A percentile compares a stretch with the other conserved stretches of the same genome.
Evolutionary conservation across 2,329 filamentous ascomycete species (phyloP).

Genomic region (Hymenoscyphus fraxineus): DNA sequence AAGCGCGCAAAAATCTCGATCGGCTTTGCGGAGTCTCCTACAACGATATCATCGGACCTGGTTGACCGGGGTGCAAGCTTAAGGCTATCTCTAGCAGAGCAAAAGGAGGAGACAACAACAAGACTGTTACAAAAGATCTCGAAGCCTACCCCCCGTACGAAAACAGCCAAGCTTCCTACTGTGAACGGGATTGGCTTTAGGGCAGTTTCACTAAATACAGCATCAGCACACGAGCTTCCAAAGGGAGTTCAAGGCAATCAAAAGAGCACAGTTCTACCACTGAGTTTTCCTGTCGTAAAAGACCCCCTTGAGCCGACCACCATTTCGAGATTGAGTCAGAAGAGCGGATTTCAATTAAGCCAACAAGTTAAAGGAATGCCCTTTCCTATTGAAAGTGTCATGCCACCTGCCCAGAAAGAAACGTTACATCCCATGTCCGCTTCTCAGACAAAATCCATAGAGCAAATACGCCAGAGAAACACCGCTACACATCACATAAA

Average conservation of each 20-base stretch:
- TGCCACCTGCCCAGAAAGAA: slow-evolving; percentile 10
- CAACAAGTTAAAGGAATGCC: slow-evolving; percentile 38
- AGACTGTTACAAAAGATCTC: slow-evolving; percentile 38
- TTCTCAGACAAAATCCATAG: not conserved
- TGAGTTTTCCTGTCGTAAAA: slow-evolving; percentile 74
- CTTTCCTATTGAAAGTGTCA: slow-evolving; percentile 35
- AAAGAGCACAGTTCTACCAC: slow-evolving; percentile 35
- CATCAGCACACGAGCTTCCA: not conserved
- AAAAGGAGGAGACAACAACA: slow-evolving; percentile 3
- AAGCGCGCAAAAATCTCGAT: not conserved
- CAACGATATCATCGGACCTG: not conserved
- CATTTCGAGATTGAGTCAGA: slow-evolving; percentile 63
- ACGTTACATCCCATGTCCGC: not conserved
- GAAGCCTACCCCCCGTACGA: slow-evolving; percentile 32
- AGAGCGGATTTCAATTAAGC: slow-evolving; percentile 51
- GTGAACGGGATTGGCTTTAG: not conserved
- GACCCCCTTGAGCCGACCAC: slow-evolving; percentile 65
- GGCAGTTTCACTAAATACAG: not conserved
- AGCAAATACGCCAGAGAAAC: not conserved
- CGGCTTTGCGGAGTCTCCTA: not conserved
- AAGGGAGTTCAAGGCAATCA: not conserved
- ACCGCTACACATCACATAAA: slow-evolving; percentile 15
- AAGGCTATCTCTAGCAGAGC: not conserved
- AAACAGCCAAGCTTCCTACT: slow-evolving; percentile 2
- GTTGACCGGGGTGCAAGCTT: not conserved